Evolutionary conservation across 1,284 basidiomycete species (phyloP), one percentile per base, ranked within the genome.

Genomic region (Pterulicium gracile): DNA sequence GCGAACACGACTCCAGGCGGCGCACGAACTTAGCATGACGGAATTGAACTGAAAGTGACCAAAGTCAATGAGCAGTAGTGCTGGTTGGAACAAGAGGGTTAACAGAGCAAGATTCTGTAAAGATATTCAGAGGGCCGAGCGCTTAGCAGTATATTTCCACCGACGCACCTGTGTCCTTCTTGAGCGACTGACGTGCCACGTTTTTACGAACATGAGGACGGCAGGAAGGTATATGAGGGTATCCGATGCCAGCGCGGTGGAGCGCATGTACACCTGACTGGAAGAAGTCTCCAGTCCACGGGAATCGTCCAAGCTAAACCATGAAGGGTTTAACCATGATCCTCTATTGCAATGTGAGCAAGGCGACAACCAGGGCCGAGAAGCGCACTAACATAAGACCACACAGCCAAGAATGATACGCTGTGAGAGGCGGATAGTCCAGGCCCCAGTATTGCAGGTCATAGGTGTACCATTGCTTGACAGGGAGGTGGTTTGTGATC

Each of bases 21-120:
- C 32, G 7, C 23, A 60, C 72, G 22, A 52, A 83, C 83, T 89
- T 42, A 93, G 79, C 87, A 92, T 91, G 50, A 92, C 76, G 3
- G 86, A 86, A 57, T 92, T 93, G 58, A 89, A 92, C 63, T 96
- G 93, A 55, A 96, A 96, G 58, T 96, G 92, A 0, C 93, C 93
- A 56, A 84, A 87, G 61, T 96, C 92, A 50, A 96, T 74, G 15
- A 95, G 68, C 19, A 94, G 68, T 23, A 95, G 66, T 0, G 86
- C 79, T 1, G 93, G 93, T 60, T 94, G 89, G 3, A 92, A 70
- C 20, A 95, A 64, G 14, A 95, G 64, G 3, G 76, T 78, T n/a
- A 88, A 55, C 5, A 90, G 61, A 1, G 85, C 81, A 22, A 81
- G 61, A 55, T 87, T 76, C 88, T 91, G 50, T 36, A 41, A 17